Evolutionary conservation across 306 rosid species (phyloP).

Genomic region (Vigna radiata): DNA sequence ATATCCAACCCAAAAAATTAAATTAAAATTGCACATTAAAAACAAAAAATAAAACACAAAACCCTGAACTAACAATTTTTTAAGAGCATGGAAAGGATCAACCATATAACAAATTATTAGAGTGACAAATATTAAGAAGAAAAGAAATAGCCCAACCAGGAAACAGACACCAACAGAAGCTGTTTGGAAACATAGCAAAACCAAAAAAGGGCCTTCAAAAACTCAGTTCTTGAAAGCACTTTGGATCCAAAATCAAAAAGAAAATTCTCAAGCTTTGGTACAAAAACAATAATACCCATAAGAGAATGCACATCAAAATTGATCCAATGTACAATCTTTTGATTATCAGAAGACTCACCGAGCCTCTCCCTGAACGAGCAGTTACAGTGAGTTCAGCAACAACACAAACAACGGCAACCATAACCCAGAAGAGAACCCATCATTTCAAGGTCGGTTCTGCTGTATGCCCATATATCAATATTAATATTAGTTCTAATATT

Average conservation of each 20-base stretch:
- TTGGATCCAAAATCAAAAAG: slow-evolving; percentile 54
- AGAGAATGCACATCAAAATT: slow-evolving; percentile 50
- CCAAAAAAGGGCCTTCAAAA: slow-evolving; percentile 29
- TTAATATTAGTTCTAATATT: background rate
- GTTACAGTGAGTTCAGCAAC: slow-evolving; percentile 50
- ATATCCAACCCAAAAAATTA: slow-evolving; percentile 25
- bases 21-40: slow-evolving; percentile 47
- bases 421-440: slow-evolving; percentile 42
- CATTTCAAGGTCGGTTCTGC: slow-evolving; percentile 58
- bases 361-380: slow-evolving; percentile 50
- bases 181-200: slow-evolving; percentile 35
- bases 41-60: background rate
- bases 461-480: slow-evolving; percentile 26
- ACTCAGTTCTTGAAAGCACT: slow-evolving; percentile 29
- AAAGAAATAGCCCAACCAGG: slow-evolving; percentile 32
- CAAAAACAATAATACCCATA: slow-evolving; percentile 42
- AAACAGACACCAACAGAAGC: slow-evolving; percentile 34
- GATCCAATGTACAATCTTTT: slow-evolving; percentile 57
- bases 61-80: slow-evolving; percentile 12
- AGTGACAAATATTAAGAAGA: background rate
- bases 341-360: slow-evolving; percentile 57
- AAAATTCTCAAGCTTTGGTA: slow-evolving; percentile 38
- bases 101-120: slow-evolving; percentile 14
- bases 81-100: slow-evolving; percentile 46
- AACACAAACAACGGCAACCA: slow-evolving; percentile 2